Percentiles rank a stretch among this genome's conserved stretches.
phyloP scores from a whole-genome alignment of 2,329 filamentous ascomycete species.

The Pseudogymnoascus sp. region DNA sequence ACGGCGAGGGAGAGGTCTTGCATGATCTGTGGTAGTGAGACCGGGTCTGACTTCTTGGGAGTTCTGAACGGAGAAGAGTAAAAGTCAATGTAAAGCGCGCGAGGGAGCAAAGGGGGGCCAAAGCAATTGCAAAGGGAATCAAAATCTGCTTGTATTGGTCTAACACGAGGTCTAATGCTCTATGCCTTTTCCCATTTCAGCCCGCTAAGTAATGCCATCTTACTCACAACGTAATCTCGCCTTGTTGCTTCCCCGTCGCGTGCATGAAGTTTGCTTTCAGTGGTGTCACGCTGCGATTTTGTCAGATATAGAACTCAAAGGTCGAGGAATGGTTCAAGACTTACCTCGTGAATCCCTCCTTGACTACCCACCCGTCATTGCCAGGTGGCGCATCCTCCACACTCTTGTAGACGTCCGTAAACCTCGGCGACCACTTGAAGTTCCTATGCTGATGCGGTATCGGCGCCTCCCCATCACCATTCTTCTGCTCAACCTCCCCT shows the following conservation, averaged over 20 bases:
- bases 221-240: constrained; percentile 80
- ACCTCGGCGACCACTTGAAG: constrained; percentile 89
- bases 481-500: constrained; percentile 40
- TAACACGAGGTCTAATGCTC: constrained; percentile 25
- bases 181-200: constrained; percentile 7
- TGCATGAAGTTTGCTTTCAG: constrained; percentile 91
- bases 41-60: not conserved
- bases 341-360: constrained; percentile 77
- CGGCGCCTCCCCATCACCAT: constrained; percentile 28
- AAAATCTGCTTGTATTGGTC: constrained; percentile 21
- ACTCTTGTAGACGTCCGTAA: constrained; percentile 77
- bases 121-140: not conserved
- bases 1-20: constrained; percentile 18
- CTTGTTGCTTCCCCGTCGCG: constrained; percentile 50
- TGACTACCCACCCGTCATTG: constrained; percentile 89
- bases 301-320: constrained; percentile 13
- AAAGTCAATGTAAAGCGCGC: not conserved
- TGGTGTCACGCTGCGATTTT: constrained; percentile 64
- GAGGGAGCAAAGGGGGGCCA: not conserved
- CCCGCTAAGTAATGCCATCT: constrained; percentile 21
- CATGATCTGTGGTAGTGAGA: constrained; percentile 13
- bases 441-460: constrained; percentile 62
- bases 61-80: not conserved
- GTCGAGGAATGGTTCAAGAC: constrained; percentile 19
- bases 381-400: constrained; percentile 72